phyloP scores from a whole-genome alignment of 257 asterid genomes.

The Solanum tacnaense region DNA sequence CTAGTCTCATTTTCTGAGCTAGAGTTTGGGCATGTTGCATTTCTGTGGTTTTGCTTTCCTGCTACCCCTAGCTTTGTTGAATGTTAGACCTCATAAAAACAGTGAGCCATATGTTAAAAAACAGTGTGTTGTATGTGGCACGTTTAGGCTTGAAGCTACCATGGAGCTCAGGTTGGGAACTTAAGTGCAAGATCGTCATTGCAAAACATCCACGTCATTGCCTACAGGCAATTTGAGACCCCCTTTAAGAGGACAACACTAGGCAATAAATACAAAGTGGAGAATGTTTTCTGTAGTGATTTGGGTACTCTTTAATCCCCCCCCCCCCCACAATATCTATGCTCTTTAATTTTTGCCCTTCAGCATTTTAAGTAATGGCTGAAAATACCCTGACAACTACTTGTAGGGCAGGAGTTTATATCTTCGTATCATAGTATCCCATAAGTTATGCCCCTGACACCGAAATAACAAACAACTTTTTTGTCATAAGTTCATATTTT shows the following conservation, averaged over 20 bases:
- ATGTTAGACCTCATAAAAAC: background rate
- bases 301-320: background rate
- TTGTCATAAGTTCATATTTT: too few relatives aligned
- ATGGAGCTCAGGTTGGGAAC: background rate
- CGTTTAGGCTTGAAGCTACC: background rate
- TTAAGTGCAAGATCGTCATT: background rate
- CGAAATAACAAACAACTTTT: too few relatives aligned
- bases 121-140: background rate
- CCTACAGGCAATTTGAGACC: background rate
- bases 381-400: too few relatives aligned
- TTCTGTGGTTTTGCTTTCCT: background rate
- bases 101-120: background rate
- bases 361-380: too few relatives aligned
- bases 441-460: too few relatives aligned
- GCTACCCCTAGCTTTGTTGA: background rate
- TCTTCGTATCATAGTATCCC: too few relatives aligned
- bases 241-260: background rate
- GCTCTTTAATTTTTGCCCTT: too few relatives aligned
- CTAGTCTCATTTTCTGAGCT: background rate
- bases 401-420: too few relatives aligned
- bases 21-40: background rate
- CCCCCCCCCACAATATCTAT: too few relatives aligned
- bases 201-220: background rate
- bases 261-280: background rate
- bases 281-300: background rate